Base-by-base conservation (phyloP, 441 rosid species). In the Breynia disticha region DNA sequence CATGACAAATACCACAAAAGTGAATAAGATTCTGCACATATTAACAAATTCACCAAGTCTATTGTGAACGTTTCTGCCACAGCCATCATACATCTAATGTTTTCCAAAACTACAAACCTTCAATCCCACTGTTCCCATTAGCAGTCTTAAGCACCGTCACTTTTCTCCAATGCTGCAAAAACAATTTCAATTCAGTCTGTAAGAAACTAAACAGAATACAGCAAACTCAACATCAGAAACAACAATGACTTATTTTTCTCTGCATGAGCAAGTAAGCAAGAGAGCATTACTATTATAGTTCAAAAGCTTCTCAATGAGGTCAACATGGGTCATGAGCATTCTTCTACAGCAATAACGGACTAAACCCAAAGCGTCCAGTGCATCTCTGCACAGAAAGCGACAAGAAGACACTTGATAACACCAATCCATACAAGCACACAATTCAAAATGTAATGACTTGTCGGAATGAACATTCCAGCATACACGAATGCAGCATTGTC, bases 311-410 rank as follows among this genome's bases (percentile, higher is more conserved):
- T 90, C 97, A 49, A 90, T 90, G 59, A 90, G 87, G 69, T 90
- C 96, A 35, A 90, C 97, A 63, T 90, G 97, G 57, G 97, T 90
- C 96, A 90, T 90, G 13, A 90, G 91, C 97, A 87, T 90, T 63
- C 97, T 60, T 70, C 97, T 81, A 55, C 97, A 90, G 55, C 97
- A 90, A 76, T 90, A 90, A 11, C 91, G 82, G 20, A 87, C 95
- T 69, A 90, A 64, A 19, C 82, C 80, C 52, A 90, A 63, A 1
- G 91, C 89, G 79, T 90, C 97, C 56, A 87, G 91, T 28, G 97
- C 96, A 59, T 90, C 97, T 63, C 96, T 87, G 82, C 72, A 71
- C 11, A 15, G 56, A 67, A 70, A 52, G 63, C n/a, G 32, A 60
- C 19, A 10, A 53, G 17, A 21, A 28, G 35, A 4, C 35, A 28